Base-by-base conservation (phyloP, 2,329 filamentous ascomycete species). In the Penicillium sp. region DNA sequence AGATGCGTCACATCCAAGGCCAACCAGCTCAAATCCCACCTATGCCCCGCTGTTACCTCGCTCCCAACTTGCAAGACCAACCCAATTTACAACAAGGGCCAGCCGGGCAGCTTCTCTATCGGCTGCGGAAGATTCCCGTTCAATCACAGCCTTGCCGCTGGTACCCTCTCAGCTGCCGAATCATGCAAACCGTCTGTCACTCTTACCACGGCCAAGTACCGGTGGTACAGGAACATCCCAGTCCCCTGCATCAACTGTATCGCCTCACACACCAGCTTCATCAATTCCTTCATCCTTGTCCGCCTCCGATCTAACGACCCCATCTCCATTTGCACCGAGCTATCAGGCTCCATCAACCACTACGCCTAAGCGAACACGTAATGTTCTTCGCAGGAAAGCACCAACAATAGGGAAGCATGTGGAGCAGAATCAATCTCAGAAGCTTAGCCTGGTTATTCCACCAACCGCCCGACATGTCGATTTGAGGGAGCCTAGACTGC, bases 301-400 rank as follows among this genome's bases (percentile, higher is more conserved):
- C 13, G 58, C 58, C 49, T 52, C 67, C 2, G 63, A 63, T 51
- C 39, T 63, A 9, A 61, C 55, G n/a, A 63, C 22, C 2, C 54
- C 59, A 9, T 55, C 65, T 22, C 36, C 47, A 19, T 58, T 57
- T 33, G 41, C 54, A 31, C 44, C 61, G 24, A 66, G 60, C 16
- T 62, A 63, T 37, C 62, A 63, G 53, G 54, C 56, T 6, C 54
- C 63, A 47, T 56, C 65, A 6, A 62, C 62, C 35, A 69, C 68
- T 49, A 54, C 65, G 6, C 63, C 64, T 27, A 69, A 69, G 60
- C 69, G 68, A 46, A 65, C 69, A 41, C 71, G 74, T 50, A 79
- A 79, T 61, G 70, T 79, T 55, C 66, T 79, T 50, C 74, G 78
- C 55, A 71, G 78, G 55, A 79, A 74, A 61, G 73, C 75, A 37